Base-by-base conservation (phyloP, 345 rosid species). In the Boechera retrofracta region DNA sequence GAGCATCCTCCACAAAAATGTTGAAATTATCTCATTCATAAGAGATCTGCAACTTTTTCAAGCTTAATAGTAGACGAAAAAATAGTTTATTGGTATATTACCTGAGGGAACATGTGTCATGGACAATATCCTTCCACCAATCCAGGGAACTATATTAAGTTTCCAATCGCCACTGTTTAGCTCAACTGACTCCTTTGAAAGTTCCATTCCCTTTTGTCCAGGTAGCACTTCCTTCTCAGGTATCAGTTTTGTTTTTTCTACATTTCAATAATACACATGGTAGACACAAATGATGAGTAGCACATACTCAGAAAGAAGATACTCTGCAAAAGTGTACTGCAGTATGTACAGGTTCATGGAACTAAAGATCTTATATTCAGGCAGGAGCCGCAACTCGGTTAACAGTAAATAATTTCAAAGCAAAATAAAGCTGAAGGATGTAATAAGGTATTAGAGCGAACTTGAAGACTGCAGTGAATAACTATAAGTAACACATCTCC, bases 81-180 rank as follows among this genome's bases (percentile, higher is more conserved):
- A 42, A 10, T 7, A 44, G 60, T 15, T 31, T 18, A 31, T 53
- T 6, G 0, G 24, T 71, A 45, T 29, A 66, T 69, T 89, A 91
- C 98, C 94, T 82, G 98, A 87, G 56, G 96, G 96, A 78, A 86
- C 78, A 81, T 94, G 96, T 73, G 77, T 88, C 98, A 94, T 94
- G 51, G 98, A 94, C 69, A 91, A 71, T 82, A 91, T 87, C 81
- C 98, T 87, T 51, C 97, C 98, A 49, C 98, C 98, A 77, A 90
- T 87, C 97, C 97, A 94, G 61, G 97, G 96, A 74, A 94, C 93
- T 47, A 94, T 72, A 84, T 87, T 83, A 26, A 86, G 81, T 78
- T 48, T 81, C 97, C 98, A 94, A 55, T 85, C 82, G 53, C 91
- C 90, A 72, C 84, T 86, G 84, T 81, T 83, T 73, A 94, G 69